Base-by-base conservation (phyloP, 768 basidiomycete species). In the Leccinum aurantiacum region DNA sequence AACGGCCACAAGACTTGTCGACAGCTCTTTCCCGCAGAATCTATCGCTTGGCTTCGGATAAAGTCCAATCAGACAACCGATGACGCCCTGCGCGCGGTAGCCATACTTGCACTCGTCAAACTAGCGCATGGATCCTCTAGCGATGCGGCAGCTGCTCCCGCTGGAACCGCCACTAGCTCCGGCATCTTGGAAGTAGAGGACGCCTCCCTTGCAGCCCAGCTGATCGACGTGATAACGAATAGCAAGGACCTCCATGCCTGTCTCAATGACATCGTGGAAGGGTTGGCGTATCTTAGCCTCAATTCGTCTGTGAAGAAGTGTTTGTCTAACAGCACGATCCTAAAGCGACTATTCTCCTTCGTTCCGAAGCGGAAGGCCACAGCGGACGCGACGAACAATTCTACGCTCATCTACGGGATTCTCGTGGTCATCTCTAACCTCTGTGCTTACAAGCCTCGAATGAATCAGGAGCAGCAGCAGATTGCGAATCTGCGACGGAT, bases 401-500 rank as follows among this genome's bases (percentile, higher is more conserved):
- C 82, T 24, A 80, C 88, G 1, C 76, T 91, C 6, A 75, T 89
- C 33, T 98, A 91, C 63, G 95, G 95, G 6, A 72, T 93, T 47
- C 81, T 90, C 29, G 79, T 86, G 54, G 87, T 95, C 63, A 80
- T 93, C 52, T 75, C 81, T 62, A 95, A 97, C 69, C 71, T 97
- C 38, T 86, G 86, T 50, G 76, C 81, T 11, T 89, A 89, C 69
- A 86, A 82, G 54, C 88, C 89, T 8, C 83, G 79, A 13, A 76
- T 94, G 22, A 88, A 82, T 8, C 86, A 90, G 54, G 94, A 97
- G 71, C 88, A 96, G 68, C 79, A 80, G 31, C 93, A 97, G 68
- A 81, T 96, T 5, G 85, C 87, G 56, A 91, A 87, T 70, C 78
- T 98, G 41, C 84, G 84, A 64, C 80, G 79, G 53, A 91, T 98